Base-by-base conservation (phyloP, 768 basidiomycete genomes). In the Mrakia gelida region DNA sequence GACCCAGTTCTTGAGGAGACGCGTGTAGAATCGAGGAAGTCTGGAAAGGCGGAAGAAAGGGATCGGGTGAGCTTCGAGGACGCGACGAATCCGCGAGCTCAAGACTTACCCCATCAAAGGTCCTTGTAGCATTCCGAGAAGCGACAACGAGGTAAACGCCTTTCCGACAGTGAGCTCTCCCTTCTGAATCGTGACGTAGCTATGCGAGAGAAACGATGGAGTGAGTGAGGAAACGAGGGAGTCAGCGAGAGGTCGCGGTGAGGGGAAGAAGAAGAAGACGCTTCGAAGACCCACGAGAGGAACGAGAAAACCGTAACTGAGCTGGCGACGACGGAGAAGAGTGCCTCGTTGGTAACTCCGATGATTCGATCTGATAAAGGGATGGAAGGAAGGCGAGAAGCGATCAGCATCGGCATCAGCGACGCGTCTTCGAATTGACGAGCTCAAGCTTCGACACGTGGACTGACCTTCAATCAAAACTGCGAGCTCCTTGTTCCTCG, bases 121-220 rank as follows among this genome's bases (percentile, higher is more conserved):
- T 2, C 32, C 5, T 80, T 91, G 90, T 5, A 97, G 87, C 94
- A 97, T 94, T 62, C 87, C 87, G 84, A 96, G 95, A 61, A 96
- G 84, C 0, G 93, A 89, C 49, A 97, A 91, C 0, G 93, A 91
- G 63, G 95, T 96, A 82, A 96, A 96, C 0, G 95, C 95, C 26
- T 89, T 87, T 10, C 91, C 87, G 71, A 95, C 87, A 0, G 92
- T 91, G 68, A 98, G 83, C 67, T 70, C 34, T 26, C 67, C 67
- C 67, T 88, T 89, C 80, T 89, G 85, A 38, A 95, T 89, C 79
- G 89, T 94, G 30, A 87, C 54, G 59, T 75, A 79, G 28, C 59
- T 59, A 26, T n/a, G 59, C 11, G n/a, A 56, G 54, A 56, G 59
- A 18, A 23, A 54, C 16, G 52, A 54, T 16, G 13, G 4, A 23